Evolutionary conservation across 805 yeast genomes (phyloP).

Genomic region (Isabelozyma heimii): DNA sequence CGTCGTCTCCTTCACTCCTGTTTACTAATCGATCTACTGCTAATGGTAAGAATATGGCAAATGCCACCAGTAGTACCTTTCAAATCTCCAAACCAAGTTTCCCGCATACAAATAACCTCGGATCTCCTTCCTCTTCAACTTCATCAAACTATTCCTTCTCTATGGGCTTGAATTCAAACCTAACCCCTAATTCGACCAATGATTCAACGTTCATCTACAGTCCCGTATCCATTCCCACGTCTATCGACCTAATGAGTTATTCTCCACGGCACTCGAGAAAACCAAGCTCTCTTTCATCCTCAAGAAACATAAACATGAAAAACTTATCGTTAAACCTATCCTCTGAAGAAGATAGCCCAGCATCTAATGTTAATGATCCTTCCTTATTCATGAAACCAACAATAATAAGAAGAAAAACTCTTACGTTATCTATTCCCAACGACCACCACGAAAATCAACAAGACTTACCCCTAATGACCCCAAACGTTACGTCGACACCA

Average conservation of each 20-base stretch:
- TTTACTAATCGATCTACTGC: too few relatives aligned
- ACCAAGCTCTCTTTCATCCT: constrained; percentile 20
- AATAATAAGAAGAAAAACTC: constrained; percentile 9
- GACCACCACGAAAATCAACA: constrained; percentile 1
- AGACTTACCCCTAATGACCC: constrained; percentile 11
- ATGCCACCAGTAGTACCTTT: too few relatives aligned
- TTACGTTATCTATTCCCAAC: constrained; percentile 14
- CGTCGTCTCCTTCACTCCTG: too few relatives aligned
- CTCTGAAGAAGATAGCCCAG: not conserved
- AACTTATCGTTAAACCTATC: constrained; percentile 30
- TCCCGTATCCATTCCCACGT: too few relatives aligned
- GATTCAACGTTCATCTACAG: not conserved
- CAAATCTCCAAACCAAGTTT: too few relatives aligned
- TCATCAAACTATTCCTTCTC: too few relatives aligned
- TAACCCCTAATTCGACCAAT: not conserved
- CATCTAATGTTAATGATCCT: not conserved
- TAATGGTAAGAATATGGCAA: too few relatives aligned
- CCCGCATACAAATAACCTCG: too few relatives aligned
- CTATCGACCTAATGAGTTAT: constrained; percentile 22
- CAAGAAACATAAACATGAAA: constrained; percentile 36
- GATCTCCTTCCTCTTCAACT: too few relatives aligned
- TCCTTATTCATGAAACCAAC: constrained; percentile 5
- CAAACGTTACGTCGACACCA: constrained; percentile 17
- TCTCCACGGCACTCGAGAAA: constrained; percentile 37
- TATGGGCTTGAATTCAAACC: too few relatives aligned